phyloP scores from a whole-genome alignment of 139 green algal genomes.

The Haematococcus sp. region DNA sequence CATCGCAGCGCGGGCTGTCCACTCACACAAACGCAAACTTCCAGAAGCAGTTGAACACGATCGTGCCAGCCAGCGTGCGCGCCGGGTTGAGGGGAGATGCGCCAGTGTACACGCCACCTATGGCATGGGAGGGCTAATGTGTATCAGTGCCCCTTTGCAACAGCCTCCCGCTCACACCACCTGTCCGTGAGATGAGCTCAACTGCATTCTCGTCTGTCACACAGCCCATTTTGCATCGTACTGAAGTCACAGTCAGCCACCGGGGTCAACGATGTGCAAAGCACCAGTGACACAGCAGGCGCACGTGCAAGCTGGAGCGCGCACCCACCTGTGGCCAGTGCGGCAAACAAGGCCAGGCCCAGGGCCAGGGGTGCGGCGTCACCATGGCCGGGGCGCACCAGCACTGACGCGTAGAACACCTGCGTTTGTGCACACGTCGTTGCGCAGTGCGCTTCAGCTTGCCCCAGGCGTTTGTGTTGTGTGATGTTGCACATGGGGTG shows the following conservation, averaged over 20 bases:
- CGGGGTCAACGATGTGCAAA: not conserved
- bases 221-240: too few species aligned
- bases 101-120: constrained; percentile 45
- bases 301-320: too few species aligned
- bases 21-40: constrained; percentile 22
- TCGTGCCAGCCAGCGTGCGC: constrained; percentile 29
- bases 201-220: constrained; percentile 2
- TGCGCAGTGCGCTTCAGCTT: too few species aligned
- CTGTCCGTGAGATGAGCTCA: too few species aligned
- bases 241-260: not conserved
- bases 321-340: constrained; percentile 36
- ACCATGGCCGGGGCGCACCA: constrained; percentile 43
- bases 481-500: not conserved
- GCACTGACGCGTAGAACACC: constrained; percentile 37
- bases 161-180: too few species aligned
- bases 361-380: constrained; percentile 26
- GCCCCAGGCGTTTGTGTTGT: too few species aligned
- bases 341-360: constrained; percentile 40
- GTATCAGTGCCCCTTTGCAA: too few species aligned
- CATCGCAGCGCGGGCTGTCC: not conserved
- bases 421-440: too few species aligned
- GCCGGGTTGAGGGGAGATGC: constrained; percentile 43
- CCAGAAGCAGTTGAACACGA: constrained; percentile 45
- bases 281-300: not conserved
- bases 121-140: too few species aligned